Percentiles rank a stretch among this genome's conserved stretches.
phyloP scores from a whole-genome alignment of 176 grass and related monocot genomes.

The Ensete glaucum region DNA sequence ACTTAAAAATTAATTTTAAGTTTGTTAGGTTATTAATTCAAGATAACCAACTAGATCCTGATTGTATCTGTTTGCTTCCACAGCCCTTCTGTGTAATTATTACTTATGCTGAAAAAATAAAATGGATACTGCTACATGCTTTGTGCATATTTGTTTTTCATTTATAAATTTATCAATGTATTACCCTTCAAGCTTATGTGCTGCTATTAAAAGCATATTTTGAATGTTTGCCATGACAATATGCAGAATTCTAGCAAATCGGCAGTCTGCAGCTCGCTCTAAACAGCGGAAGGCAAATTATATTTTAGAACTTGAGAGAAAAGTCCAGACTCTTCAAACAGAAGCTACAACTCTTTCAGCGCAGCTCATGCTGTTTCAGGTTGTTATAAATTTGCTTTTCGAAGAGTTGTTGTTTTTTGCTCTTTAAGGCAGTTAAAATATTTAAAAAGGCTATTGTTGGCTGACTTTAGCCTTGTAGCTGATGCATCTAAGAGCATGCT shows the following conservation, averaged over 20 bases:
- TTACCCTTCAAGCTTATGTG: not conserved
- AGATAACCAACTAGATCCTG: too few relatives aligned
- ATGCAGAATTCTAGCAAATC: constrained; percentile 91
- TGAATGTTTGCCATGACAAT: constrained; percentile 1
- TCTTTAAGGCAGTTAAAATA: not conserved
- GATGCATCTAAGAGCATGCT: not conserved
- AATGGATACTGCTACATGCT: not conserved
- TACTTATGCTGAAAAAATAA: too few relatives aligned
- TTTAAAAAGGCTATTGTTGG: not conserved
- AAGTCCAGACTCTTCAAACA: constrained; percentile 95
- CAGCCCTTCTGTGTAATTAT: too few relatives aligned
- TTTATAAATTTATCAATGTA: not conserved
- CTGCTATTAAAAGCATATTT: not conserved
- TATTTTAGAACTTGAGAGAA: constrained; percentile 85
- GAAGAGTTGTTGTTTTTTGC: not conserved
- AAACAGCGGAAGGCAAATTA: constrained; percentile 95
- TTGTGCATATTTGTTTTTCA: not conserved
- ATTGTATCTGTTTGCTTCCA: too few relatives aligned
- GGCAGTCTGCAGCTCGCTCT: constrained; percentile 88
- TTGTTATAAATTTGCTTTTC: not conserved
- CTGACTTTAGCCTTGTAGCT: not conserved
- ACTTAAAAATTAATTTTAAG: too few relatives aligned
- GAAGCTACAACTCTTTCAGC: constrained; percentile 96
- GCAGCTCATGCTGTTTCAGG: constrained; percentile 91
- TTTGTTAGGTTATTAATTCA: too few relatives aligned